Evolutionary conservation across 179 eudicot species (phyloP).

Genomic region (Beta lomatogona): DNA sequence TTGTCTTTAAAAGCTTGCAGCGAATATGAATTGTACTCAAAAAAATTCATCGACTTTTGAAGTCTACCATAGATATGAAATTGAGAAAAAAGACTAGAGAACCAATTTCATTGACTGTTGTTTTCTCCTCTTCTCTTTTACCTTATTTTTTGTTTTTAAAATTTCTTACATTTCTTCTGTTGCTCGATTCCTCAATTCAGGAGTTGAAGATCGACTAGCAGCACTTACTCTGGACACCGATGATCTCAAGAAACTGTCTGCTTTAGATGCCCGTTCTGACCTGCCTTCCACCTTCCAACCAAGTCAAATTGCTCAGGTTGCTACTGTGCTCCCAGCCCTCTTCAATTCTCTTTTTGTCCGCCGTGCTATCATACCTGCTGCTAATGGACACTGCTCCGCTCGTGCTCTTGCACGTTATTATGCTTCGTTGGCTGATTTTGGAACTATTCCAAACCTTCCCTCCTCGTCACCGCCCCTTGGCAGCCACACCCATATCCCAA

Average conservation of each 20-base stretch:
- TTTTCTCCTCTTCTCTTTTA: not conserved
- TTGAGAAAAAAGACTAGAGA: not conserved
- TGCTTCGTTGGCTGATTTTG: constrained; percentile 73
- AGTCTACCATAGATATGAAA: not conserved
- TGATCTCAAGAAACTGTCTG: constrained; percentile 61
- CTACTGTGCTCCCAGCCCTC: constrained; percentile 55
- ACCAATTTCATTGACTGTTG: not conserved
- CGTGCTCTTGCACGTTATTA: constrained; percentile 98
- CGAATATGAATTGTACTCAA: not conserved
- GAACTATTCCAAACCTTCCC: constrained; percentile 60
- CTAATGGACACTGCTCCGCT: constrained; percentile 95
- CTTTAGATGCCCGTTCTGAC: constrained; percentile 45
- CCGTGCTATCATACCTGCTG: constrained; percentile 93
- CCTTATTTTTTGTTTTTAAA: no score
- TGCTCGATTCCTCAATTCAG: constrained; percentile 36
- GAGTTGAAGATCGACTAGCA: constrained; percentile 97
- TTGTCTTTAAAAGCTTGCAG: not conserved
- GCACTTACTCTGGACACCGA: constrained; percentile 68
- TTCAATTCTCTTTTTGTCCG: constrained; percentile 79
- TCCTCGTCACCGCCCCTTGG: constrained; percentile 73
- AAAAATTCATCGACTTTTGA: no score
- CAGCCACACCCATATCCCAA: constrained; percentile 76
- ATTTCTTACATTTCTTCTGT: not conserved
- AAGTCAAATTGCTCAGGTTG: constrained; percentile 49
- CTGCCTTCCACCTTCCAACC: constrained; percentile 79